Evolutionary conservation across 441 rosid genomes (phyloP).

Genomic region (Syzygium syzygioides): DNA sequence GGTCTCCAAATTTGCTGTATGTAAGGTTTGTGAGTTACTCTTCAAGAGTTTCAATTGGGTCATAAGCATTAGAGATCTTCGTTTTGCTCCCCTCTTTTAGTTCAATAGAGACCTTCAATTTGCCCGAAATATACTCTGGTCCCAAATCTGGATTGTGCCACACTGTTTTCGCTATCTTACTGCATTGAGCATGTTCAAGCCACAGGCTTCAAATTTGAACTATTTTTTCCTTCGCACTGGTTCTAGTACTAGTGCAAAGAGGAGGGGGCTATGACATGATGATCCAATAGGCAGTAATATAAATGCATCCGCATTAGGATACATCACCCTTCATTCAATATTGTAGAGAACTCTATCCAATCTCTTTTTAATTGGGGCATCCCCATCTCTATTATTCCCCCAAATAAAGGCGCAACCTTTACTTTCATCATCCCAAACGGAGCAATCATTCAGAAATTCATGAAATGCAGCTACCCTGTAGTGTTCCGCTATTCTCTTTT

Average conservation of each 20-base stretch:
- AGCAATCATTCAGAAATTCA: neutral
- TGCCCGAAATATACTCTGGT: neutral
- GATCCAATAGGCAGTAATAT: neutral
- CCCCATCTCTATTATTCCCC: neutral
- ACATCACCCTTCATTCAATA: neutral
- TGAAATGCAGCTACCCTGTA: neutral
- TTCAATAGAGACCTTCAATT: neutral
- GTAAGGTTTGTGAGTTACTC: neutral
- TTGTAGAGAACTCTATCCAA: neutral
- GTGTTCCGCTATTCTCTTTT: neutral
- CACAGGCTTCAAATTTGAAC: neutral
- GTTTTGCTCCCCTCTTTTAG: neutral
- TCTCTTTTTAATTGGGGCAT: neutral
- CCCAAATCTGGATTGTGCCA: neutral
- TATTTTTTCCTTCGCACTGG: neutral
- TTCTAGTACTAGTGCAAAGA: neutral
- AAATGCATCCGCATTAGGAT: neutral
- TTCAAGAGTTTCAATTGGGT: neutral
- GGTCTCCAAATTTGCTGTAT: neutral
- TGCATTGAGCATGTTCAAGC: neutral
- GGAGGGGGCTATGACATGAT: neutral
- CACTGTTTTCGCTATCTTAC: rapidly evolving
- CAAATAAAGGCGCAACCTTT: neutral
- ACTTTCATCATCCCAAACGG: neutral
- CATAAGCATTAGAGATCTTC: neutral